These are phyloP conservation scores for Eucalyptus regnans DNA, from an alignment of 345 rosid genomes.

Conservation along the genomic window DNA sequence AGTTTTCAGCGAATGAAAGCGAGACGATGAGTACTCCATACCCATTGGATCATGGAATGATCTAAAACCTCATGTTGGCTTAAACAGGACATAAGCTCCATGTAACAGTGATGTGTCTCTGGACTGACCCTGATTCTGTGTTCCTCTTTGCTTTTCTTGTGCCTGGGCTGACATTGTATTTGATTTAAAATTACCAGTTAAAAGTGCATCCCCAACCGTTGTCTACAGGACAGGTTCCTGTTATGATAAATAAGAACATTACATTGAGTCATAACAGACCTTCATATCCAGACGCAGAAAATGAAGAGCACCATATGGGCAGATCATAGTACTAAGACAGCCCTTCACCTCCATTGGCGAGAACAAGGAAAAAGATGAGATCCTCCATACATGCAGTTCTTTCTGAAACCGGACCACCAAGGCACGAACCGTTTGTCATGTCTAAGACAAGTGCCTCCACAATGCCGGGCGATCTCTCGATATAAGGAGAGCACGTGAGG, in stretches of 20 bases:
- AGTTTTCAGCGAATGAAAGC: not conserved
- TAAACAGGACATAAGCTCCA: not conserved
- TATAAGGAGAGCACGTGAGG: conserved; percentile 66
- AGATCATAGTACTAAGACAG: not conserved
- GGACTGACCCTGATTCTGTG: not conserved
- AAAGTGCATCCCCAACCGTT: not conserved
- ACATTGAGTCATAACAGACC: not conserved
- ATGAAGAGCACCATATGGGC: not conserved
- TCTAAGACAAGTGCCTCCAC: conserved; percentile 49
- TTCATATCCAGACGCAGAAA: not conserved
- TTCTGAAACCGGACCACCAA: not conserved
- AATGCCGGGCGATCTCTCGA: conserved; percentile 90
- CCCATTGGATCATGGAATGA: not conserved
- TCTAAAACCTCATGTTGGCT: not conserved
- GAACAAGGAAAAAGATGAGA: not conserved
- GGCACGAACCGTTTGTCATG: not conserved
- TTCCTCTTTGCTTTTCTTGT: not conserved
- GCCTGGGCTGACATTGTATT: not conserved
- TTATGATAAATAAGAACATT: not conserved
- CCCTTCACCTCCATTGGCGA: not conserved
- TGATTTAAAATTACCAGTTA: not conserved
- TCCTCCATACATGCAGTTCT: not conserved
- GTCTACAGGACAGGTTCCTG: not conserved
- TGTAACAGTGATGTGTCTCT: not conserved
- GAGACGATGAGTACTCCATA: not conserved